These are phyloP conservation scores for Tuber umbilicatum DNA, from an alignment of 495 filamentous ascomycete genomes.

Conservation along the genomic window DNA sequence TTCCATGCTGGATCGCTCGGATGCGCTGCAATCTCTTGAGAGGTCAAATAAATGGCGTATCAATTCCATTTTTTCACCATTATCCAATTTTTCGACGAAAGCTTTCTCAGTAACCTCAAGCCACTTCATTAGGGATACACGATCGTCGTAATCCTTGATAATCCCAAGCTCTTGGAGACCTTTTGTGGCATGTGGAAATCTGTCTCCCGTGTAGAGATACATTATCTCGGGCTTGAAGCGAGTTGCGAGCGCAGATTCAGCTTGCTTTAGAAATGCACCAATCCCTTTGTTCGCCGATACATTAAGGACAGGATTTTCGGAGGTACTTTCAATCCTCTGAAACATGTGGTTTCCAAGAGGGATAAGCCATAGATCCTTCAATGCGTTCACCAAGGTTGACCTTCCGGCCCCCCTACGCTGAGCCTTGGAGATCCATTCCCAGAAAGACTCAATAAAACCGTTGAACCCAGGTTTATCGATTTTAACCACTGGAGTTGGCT, in stretches of 20 bases:
- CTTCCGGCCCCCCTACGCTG: not conserved
- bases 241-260: constrained; percentile 10
- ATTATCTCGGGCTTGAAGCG: not conserved
- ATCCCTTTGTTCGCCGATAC: constrained; percentile 9
- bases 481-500: not conserved
- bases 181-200: constrained; percentile 9
- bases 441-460: constrained; percentile 28
- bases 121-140: constrained; percentile 12
- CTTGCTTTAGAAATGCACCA: constrained; percentile 9
- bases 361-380: constrained; percentile 41
- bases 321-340: constrained; percentile 31
- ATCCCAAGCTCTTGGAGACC: constrained; percentile 5
- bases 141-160: constrained; percentile 14
- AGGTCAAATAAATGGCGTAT: constrained; percentile 6
- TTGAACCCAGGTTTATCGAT: constrained; percentile 17
- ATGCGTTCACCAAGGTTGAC: not conserved
- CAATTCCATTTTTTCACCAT: constrained; percentile 8
- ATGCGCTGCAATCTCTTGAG: not conserved
- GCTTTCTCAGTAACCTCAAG: constrained; percentile 18
- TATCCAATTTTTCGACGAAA: constrained; percentile 16
- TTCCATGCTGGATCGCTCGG: constrained; percentile 1
- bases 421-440: constrained; percentile 22
- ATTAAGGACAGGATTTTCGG: constrained; percentile 17
- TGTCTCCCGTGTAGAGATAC: constrained; percentile 6
- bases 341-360: constrained; percentile 34